Base-by-base conservation (phyloP, 352 stramenopile genomes). In the Pythium scleroteichum region DNA sequence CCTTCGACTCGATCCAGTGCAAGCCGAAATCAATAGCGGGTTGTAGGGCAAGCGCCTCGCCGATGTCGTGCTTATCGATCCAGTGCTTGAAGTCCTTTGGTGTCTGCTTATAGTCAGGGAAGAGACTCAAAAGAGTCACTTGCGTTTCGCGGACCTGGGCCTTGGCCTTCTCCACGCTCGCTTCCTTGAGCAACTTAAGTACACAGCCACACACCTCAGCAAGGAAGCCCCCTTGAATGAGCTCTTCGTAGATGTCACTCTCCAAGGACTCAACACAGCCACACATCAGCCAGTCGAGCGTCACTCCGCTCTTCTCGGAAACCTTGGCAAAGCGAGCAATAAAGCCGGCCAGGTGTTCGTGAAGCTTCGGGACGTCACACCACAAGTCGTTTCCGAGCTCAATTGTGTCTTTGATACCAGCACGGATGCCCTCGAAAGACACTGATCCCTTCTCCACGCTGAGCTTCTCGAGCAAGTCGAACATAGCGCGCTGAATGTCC, bases 311-410 rank as follows among this genome's bases (percentile, higher is more conserved):
- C n/a, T 71, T 51, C 23, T 72, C 56, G 10, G 82, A 87, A 45
- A 87, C 53, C 54, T 79, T 78, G 48, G 90, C 82, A 55, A 93
- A 92, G 13, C 78, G 77, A n/a, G 76, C 68, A n/a, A 87, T 55
- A 46, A 94, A 78, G 40, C 78, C 59, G n/a, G 79, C 77, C 26
- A 92, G 68, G 62, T 93, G 76, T 40, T 92, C 79, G 53, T 88
- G 79, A 5, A 91, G 72, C 72, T 91, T 94, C 2, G 85, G 85
- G 13, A 94, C 85, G 53, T 94, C 85, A 49, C 83, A 94, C 79
- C 76, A 88, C 20, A 93, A 49, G 58, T 92, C 78, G n/a, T 73
- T 76, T 8, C 71, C 79, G 3, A 87, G 26, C 52, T 79, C 76
- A 27, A 92, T 62, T 46, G 72, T 78, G 55, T 88, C 82, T 44